Conservation (phyloP, 2,329 filamentous ascomycete species). For the Incumbomyces delicatus region DNA sequence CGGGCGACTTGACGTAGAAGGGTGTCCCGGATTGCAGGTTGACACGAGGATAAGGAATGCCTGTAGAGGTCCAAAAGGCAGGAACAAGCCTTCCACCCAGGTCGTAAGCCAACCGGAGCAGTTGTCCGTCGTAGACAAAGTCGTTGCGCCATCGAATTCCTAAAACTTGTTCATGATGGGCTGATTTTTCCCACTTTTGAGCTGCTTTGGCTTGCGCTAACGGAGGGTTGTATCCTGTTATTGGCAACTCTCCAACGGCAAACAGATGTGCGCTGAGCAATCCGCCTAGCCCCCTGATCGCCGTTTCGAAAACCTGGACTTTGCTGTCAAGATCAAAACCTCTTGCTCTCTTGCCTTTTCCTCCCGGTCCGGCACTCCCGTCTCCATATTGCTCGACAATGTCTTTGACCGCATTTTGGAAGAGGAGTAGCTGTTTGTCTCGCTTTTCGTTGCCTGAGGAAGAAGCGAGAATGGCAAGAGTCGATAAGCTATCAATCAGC, state of each 20-base stretch:
- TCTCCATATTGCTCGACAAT: conserved; percentile 81
- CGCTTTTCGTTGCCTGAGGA: conserved; percentile 46
- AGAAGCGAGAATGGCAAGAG: conserved; percentile 82
- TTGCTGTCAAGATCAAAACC: conserved; percentile 96
- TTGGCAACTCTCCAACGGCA: conserved; percentile 80
- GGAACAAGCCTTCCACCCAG: conserved; percentile 75
- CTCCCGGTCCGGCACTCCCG: conserved; percentile 58
- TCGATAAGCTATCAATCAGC: conserved; percentile 88
- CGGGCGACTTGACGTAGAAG: conserved; percentile 78
- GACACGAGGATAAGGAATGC: conserved; percentile 87
- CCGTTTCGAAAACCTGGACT: conserved; percentile 96
- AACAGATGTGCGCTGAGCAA: conserved; percentile 89
- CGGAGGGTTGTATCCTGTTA: conserved; percentile 60
- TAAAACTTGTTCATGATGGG: conserved; percentile 10
- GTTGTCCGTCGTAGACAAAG: conserved; percentile 77
- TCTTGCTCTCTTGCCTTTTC: conserved; percentile 60
- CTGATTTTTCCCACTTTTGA: conserved; percentile 31
- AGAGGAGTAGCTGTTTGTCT: conserved; percentile 57
- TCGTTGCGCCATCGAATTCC: conserved; percentile 64
- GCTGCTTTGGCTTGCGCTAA: conserved; percentile 29
- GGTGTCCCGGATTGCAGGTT: conserved; percentile 86
- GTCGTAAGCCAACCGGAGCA: conserved; percentile 81
- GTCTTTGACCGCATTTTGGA: conserved; percentile 67
- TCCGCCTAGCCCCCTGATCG: conserved; percentile 85
- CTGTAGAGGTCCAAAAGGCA: conserved; percentile 83